Base-by-base conservation (phyloP, 2,329 filamentous ascomycete genomes). In the Furcasterigmium furcatum region DNA sequence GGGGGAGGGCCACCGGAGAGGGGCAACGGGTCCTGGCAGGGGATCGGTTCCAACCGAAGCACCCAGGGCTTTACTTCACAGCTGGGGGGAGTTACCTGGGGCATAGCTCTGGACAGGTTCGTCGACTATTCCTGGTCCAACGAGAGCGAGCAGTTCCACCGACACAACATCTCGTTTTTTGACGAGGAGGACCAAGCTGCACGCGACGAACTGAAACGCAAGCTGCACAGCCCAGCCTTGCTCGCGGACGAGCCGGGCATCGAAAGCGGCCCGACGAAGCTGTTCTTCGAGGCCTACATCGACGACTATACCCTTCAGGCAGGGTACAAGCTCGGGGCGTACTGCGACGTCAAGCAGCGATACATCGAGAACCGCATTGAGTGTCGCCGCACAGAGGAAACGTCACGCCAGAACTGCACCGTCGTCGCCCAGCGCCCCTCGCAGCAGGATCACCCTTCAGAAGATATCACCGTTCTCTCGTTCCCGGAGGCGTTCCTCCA, bases 331-430 rank as follows among this genome's bases (percentile, higher is more conserved):
- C 19, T 35, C 2, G 35, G 18, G 9, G 25, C 29, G 9, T 16
- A 30, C 32, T 47, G 46, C 29, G 24, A 20, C n/a, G 30, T 41
- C 25, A 47, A 38, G 9, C 46, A 47, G 32, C 21, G 41, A 13
- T 46, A 48, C 22, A 40, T 48, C 2, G 46, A 46, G 20, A 46
- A 39, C 3, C 39, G 44, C n/a, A 40, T 48, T 21, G 20, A 25
- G 9, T 48, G 46, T 40, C 41, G 35, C 7, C 39, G 20, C 9
- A 7, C n/a, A 13, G 39, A 24, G n/a, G 34, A 18, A 6, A 32
- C 35, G 14, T 13, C 30, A n/a, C 30, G 30, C 4, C 44, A 38
- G 12, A 32, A n/a, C 22, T 49, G 47, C 27, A 21, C 21, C 12
- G 47, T 46, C 5, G 8, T 38, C 14, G 40, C 25, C 3, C 46